Percentiles rank a stretch among this genome's conserved stretches.
phyloP scores from a whole-genome alignment of 2,329 filamentous ascomycete species.

The Exutisphaerella laricina region DNA sequence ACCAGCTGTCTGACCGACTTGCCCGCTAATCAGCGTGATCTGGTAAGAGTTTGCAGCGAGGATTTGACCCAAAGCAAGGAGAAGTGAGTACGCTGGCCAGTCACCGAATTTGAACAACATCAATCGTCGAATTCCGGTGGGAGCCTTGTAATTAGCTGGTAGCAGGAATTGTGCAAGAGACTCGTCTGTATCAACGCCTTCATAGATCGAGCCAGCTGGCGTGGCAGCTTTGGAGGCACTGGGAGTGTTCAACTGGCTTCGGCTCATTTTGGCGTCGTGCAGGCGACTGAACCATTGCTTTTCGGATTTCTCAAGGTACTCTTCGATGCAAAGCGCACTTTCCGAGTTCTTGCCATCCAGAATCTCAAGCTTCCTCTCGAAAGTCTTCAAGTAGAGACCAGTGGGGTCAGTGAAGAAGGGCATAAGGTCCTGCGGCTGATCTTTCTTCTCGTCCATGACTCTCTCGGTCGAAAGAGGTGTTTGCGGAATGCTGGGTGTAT shows the following conservation, averaged over 20 bases:
- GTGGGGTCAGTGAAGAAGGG: constrained; percentile 62
- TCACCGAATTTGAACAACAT: constrained; percentile 55
- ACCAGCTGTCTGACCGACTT: constrained; percentile 53
- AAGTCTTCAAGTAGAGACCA: constrained; percentile 55
- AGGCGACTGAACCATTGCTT: constrained; percentile 61
- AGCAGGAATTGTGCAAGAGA: constrained; percentile 50
- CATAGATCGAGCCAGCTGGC: constrained; percentile 39
- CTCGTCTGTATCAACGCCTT: constrained; percentile 37
- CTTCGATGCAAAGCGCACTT: constrained; percentile 57
- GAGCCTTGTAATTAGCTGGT: constrained; percentile 51
- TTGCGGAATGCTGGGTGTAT: constrained; percentile 23
- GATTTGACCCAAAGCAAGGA: constrained; percentile 58
- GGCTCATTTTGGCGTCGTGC: constrained; percentile 54
- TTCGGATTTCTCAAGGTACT: constrained; percentile 59
- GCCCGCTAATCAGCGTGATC: constrained; percentile 60
- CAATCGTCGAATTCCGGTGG: constrained; percentile 50
- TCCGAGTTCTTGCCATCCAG: constrained; percentile 55
- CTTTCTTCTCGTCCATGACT: constrained; percentile 56
- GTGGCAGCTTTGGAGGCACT: constrained; percentile 28
- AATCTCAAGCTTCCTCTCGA: constrained; percentile 52
- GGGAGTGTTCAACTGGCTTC: constrained; percentile 37
- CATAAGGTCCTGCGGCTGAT: constrained; percentile 60
- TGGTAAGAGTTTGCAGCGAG: constrained; percentile 63
- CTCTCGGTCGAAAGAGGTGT: constrained; percentile 49
- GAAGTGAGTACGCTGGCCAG: constrained; percentile 59